A percentile compares a stretch with the other conserved stretches of the same genome.
phyloP scores from a whole-genome alignment of 768 basidiomycete species.

The Vishniacozyma victoriae region DNA sequence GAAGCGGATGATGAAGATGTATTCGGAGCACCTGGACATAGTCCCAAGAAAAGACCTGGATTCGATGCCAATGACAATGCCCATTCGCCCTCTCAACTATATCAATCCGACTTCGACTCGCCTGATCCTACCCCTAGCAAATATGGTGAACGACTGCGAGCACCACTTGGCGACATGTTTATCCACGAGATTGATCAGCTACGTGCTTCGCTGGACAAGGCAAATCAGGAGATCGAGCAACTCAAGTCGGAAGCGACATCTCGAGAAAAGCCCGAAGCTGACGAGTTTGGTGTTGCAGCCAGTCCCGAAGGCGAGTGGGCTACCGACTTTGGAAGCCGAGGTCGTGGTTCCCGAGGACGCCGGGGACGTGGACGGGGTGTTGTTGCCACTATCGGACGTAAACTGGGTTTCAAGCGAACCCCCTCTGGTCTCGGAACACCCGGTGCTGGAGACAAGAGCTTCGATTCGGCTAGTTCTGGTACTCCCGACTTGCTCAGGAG shows the following conservation, averaged over 20 bases:
- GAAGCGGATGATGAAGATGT: conserved; percentile 46
- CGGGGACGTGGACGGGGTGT: conserved; percentile 35
- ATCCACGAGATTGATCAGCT: conserved; percentile 41
- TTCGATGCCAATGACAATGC: conserved; percentile 43
- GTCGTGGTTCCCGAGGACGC: conserved; percentile 29
- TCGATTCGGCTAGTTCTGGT: conserved; percentile 28
- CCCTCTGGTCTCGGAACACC: conserved; percentile 20
- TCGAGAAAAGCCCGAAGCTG: conserved; percentile 3
- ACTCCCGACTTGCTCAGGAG: conserved; percentile 37
- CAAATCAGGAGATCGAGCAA: conserved; percentile 34
- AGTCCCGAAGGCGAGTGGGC: conserved; percentile 26
- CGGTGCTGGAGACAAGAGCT: conserved; percentile 26
- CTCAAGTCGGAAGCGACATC: conserved; percentile 18
- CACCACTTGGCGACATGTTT: conserved; percentile 43
- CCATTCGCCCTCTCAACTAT: conserved; percentile 36
- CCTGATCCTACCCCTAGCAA: conserved; percentile 40
- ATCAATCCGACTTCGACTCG: conserved; percentile 45
- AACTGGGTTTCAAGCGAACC: conserved; percentile 31
- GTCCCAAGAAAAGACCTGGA: conserved; percentile 40
- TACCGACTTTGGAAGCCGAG: conserved; percentile 10
- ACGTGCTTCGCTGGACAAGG: conserved; percentile 29
- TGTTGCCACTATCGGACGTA: conserved; percentile 32
- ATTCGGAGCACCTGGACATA: conserved; percentile 36
- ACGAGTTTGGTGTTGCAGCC: conserved; percentile 22
- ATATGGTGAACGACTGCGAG: conserved; percentile 17